Base-by-base conservation (phyloP, 1,284 basidiomycete species). In the Cryptococcus sp. region DNA sequence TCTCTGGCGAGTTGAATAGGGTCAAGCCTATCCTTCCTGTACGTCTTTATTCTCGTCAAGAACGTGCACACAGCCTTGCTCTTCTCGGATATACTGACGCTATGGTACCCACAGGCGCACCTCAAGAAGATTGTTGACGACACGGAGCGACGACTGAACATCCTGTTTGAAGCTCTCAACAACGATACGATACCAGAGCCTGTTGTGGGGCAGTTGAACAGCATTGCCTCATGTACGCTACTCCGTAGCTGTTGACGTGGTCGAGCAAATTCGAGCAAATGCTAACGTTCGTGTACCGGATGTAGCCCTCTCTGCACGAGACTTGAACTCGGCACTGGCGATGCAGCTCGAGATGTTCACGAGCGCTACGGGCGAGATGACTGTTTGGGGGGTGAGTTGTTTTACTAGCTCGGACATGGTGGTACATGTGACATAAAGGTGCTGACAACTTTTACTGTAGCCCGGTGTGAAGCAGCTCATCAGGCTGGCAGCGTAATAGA, bases 131-230 rank as follows among this genome's bases (percentile, higher is more conserved):
- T 94, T 66, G 84, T 87, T 0, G 91, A 93, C 59, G 94, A 97
- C 70, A 83, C 92, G 2, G 92, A 96, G 71, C 83, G 91, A 24
- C 82, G 94, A 28, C 81, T 96, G 69, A 93, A 88, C 73, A 83
- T 87, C 4, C 78, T 97, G 52, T 95, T 95, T 67, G 94, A 97
- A 73, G 86, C 86, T 33, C 79, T 97, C 65, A 97, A 97, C 77
- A 94, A 91, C 71, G 91, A 91, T 65, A 88, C 89, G 7, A 75
- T 97, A 20, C 87, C 88, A n/a, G 79, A 80, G 58, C 76, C 82
- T 23, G 84, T 88, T 28, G 81, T 88, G 24, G 86, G 87, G 46
- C 84, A 88, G 67, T 77, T 92, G 46, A 64, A 83, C 20, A 82
- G 84, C 45, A 80, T 92, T 42, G 80, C 83, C 1, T 80, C 82